Evolutionary conservation across 352 stramenopile species (phyloP), one percentile per base, ranked within the genome.

Genomic region (Hyaloperonospora arabidopsidis): DNA sequence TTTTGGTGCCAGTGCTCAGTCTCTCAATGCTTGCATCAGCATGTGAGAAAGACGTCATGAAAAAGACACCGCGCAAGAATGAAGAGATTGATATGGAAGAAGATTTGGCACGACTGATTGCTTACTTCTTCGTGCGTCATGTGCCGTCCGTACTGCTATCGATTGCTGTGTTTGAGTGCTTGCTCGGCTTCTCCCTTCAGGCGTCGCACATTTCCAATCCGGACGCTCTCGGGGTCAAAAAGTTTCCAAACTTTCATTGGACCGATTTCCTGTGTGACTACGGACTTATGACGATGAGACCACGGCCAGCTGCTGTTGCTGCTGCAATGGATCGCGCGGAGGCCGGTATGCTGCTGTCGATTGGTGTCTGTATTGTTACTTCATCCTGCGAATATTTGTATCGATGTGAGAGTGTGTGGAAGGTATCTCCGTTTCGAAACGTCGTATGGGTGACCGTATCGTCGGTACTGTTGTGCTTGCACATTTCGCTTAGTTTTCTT

Each of bases 41-140:
- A 3, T 77, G 75, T 32, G 80, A 90, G 44, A 74, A 76, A 49
- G 73, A 73, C 5, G 72, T 87, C 14, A 94, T 94, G 84, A 89
- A 88, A 61, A 77, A 78, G 21, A 94, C 84, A 2, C 84, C 84
- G 47, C 76, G 74, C 52, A 94, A 94, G 65, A 94, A 94, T 56
- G 81, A 91, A 58, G 59, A 74, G 14, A 65, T 86, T 12, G 76
- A 82, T 22, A 65, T 84, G 25, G 40, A 71, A 7, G 78, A 87
- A 23, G 74, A 89, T 46, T 54, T 88, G 1, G 64, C 76, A 14
- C 67, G 80, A 0, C 63, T 91, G 35, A 38, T 73, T 0, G 60
- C 52, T 13, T 93, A 93, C 47, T 91, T 91, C 62, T 44, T 86
- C n/a, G 48, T 74, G 10, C 75, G 83, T 6, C 80, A 90, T 55